Conservation (phyloP, 169 alveolate genomes). For the Eimeria sp. region DNA sequence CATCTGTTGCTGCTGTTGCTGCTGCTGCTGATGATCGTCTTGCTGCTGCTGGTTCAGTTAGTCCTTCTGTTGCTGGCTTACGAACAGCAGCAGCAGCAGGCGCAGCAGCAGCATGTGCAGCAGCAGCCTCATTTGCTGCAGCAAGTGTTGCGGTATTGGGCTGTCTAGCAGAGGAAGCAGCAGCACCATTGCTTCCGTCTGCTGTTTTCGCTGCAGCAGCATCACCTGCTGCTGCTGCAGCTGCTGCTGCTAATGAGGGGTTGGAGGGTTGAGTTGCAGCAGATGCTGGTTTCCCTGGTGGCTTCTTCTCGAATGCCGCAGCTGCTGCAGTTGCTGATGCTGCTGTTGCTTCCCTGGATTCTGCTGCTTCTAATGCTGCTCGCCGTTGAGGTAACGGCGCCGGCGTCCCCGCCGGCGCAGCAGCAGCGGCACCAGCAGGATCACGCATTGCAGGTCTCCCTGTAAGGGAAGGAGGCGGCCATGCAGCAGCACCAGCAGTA, state of each 20-base stretch:
- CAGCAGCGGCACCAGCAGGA: neutral
- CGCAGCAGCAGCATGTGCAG: constrained; percentile 4
- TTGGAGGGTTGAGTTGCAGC: neutral
- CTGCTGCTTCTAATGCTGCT: neutral
- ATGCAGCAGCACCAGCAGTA: neutral
- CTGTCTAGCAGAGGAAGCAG: constrained; percentile 43
- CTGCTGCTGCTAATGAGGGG: neutral
- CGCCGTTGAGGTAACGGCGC: neutral
- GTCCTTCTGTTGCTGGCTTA: neutral
- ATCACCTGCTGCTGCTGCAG: neutral
- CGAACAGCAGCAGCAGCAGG: constrained; percentile 30
- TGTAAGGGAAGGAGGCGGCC: neutral
- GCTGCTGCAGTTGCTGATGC: neutral
- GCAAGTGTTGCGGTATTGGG: neutral
- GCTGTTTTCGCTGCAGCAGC: neutral
- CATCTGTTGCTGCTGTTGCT: constrained; percentile 24
- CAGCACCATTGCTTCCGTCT: neutral
- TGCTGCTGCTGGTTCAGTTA: constrained; percentile 13
- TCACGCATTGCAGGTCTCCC: neutral
- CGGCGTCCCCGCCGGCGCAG: neutral
- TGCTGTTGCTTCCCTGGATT: neutral
- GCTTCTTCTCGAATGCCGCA: neutral
- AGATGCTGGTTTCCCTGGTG: neutral
- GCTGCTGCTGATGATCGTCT: constrained; percentile 4
- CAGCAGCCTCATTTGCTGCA: neutral